A percentile compares a stretch with the other conserved stretches of the same genome.
phyloP scores from a whole-genome alignment of 225 moss, liverwort and hornwort species.

The Sphagnum tenellum region DNA sequence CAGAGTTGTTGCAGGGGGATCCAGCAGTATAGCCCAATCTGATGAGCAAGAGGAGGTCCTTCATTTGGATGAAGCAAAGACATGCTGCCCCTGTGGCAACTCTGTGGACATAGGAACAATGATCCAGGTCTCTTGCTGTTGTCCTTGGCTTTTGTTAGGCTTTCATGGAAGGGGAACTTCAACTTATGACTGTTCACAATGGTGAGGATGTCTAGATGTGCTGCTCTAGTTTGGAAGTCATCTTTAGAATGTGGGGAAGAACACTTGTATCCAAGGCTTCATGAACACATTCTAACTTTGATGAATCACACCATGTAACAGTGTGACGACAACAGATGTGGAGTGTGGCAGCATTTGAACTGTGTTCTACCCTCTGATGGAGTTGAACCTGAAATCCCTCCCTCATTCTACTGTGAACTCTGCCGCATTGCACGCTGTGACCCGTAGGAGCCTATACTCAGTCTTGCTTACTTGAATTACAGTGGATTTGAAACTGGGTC shows the following conservation, averaged over 20 bases:
- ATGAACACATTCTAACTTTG: too few relatives aligned
- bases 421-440: conserved; percentile 64
- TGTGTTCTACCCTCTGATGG: conserved; percentile 78
- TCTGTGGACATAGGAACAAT: conserved; percentile 64
- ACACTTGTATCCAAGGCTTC: too few relatives aligned
- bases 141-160: background rate
- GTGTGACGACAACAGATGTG: conserved; percentile 91
- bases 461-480: too few relatives aligned
- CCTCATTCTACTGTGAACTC: conserved; percentile 84
- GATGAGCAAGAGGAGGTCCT: conserved; percentile 67
- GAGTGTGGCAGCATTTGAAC: conserved; percentile 93
- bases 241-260: too few relatives aligned
- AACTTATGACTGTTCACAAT: conserved; percentile 1
- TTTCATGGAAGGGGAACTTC: background rate
- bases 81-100: conserved; percentile 87
- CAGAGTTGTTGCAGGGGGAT: conserved; percentile 2
- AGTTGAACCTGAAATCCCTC: conserved; percentile 52
- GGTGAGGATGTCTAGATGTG: background rate
- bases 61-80: conserved; percentile 55
- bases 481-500: too few relatives aligned
- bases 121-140: conserved; percentile 64
- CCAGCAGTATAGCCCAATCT: conserved; percentile 84
- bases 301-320: conserved; percentile 10
- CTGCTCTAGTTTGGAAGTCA: background rate
- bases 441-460: too few relatives aligned